phyloP scores from a whole-genome alignment of 1,139 yeast species.

The Taphrina betulina region DNA sequence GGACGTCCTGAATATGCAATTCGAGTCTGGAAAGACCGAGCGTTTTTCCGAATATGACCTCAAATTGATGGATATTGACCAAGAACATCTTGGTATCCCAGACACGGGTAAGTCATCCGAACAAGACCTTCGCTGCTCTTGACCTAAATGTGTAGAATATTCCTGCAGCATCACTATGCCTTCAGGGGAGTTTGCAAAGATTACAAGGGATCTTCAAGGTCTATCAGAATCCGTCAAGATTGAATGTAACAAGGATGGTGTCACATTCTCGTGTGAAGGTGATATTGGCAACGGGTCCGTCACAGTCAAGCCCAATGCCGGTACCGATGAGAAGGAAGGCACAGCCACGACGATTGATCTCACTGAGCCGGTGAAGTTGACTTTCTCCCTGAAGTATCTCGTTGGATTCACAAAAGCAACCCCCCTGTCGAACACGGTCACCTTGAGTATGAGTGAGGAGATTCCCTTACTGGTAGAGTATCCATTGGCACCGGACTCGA shows the following conservation, averaged over 20 bases:
- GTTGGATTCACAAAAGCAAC: constrained; percentile 91
- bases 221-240: constrained; percentile 85
- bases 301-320: constrained; percentile 73
- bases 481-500: constrained; percentile 53
- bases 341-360: constrained; percentile 72
- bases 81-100: constrained; percentile 89
- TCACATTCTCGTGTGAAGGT: constrained; percentile 87
- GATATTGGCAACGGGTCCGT: constrained; percentile 88
- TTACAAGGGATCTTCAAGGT: constrained; percentile 82
- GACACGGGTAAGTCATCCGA: constrained; percentile 56
- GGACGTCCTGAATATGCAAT: constrained; percentile 73
- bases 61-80: constrained; percentile 94
- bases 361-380: constrained; percentile 81
- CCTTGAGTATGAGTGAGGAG: constrained; percentile 82
- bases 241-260: constrained; percentile 85
- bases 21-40: constrained; percentile 77
- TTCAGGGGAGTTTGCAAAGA: constrained; percentile 79
- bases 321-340: constrained; percentile 65
- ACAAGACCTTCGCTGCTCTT: not conserved
- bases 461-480: constrained; percentile 94
- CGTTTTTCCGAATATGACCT: constrained; percentile 88
- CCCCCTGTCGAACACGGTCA: constrained; percentile 69
- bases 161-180: constrained; percentile 88
- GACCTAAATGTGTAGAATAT: constrained; percentile 49
- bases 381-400: constrained; percentile 88